Base-by-base conservation (phyloP, 352 stramenopile genomes). In the Globisporangium polare region DNA sequence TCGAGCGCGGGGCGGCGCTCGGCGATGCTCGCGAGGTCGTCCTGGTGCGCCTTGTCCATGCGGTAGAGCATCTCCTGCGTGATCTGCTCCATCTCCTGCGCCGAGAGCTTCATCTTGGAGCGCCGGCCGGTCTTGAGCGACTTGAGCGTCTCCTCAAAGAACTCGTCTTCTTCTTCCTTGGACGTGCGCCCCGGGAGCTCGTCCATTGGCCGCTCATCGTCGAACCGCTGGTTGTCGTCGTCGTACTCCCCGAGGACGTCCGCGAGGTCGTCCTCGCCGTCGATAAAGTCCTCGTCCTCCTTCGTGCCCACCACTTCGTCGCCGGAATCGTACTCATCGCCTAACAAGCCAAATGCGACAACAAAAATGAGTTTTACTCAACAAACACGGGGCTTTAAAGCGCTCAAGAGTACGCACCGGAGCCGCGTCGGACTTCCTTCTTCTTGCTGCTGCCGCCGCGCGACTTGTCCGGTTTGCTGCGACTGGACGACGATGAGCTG, bases 211-310 rank as follows among this genome's bases (percentile, higher is more conserved):
- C 87, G 83, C 66, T 94, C 85, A 61, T 95, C 87, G 50, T 93
- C 75, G 65, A 95, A 95, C 42, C 75, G 73, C 56, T 88, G 86
- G 15, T 74, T 64, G 3, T 95, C 86, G 22, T 93, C 67, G 58
- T 80, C 69, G 67, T 95, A 94, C 64, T 95, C 86, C 35, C 75
- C 81, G 47, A 95, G 64, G 20, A 95, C 86, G 50, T 92, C 84
- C 1, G 71, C 86, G 29, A 95, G 73, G 58, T 95, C 86, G 65
- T 95, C 87, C 27, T 95, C 87, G n/a, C 80, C 42, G 63, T 94
- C 87, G 65, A 95, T 95, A 63, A 95, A 95, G 45, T 90, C 87
- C 5, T 95, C 80, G 66, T 95, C 87, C 0, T 94, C 87, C 54
- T 90, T 92, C 12, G 71, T 88, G 43, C 65, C 71, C n/a, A 77